Base-by-base conservation (phyloP, 345 rosid species). In the Brassica carinata region DNA sequence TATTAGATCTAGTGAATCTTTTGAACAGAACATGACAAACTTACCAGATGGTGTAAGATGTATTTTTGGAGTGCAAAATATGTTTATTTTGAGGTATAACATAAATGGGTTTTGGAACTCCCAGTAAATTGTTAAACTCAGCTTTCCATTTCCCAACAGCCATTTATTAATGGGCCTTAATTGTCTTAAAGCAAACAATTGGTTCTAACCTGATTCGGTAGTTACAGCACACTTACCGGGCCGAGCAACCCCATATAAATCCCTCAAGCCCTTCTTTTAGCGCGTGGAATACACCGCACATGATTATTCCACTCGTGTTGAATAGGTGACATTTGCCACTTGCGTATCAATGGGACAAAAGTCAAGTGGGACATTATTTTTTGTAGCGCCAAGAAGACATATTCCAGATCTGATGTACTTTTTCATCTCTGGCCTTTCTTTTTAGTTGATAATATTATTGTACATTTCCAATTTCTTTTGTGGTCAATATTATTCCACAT, bases 1-100 rank as follows among this genome's bases (percentile, higher is more conserved):
- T 5, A 61, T 74, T 23, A 33, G 70, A 79, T 73, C 70, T 13
- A 73, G 58, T 61, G 79, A 80, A 69, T 69, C 75, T 62, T 73
- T 80, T 51, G 79, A 33, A 61, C 2, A 62, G 75, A 74, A 69
- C 48, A 3, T 7, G 75, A 79, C 74, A 74, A 68, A 74, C 59
- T 68, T 48, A 68, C 65, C 70, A 79, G 66, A 74, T 79, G 75
- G 36, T 30, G 43, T 40, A 43, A 79, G 58, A 9, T 15, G 31
- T 15, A 34, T n/a, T 61, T 59, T 36, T 36, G 43, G 43, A 1
- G 9, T 36, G 9, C 43, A 36, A 36, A 36, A 3, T 59, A 18
- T 43, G 1, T 40, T 14, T 13, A 5, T 17, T 2, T 29, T 19
- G 18, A 15, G n/a, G n/a, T n/a, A n/a, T n/a, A n/a, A n/a, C n/a